Evolutionary conservation across 1,284 basidiomycete species (phyloP).

Genomic region (Ceratobasidium sp.): DNA sequence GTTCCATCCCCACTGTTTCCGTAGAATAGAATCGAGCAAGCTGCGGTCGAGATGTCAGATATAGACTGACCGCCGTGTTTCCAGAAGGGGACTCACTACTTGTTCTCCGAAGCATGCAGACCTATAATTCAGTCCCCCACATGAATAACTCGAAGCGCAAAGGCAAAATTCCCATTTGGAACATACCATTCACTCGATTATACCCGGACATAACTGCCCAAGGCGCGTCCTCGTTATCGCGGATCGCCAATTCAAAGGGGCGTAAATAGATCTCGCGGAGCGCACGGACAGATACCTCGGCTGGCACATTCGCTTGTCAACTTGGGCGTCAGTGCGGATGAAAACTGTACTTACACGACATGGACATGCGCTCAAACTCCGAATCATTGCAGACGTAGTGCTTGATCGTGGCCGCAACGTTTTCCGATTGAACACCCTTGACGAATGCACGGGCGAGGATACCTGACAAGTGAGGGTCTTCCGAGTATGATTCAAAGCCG

Average conservation of each 20-base stretch:
- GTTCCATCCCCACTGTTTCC: constrained; percentile 75
- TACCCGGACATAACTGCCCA: constrained; percentile 51
- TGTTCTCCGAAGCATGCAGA: constrained; percentile 32
- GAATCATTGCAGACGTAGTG: constrained; percentile 58
- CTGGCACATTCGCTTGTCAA: constrained; percentile 60
- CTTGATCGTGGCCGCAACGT: constrained; percentile 69
- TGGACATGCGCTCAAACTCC: constrained; percentile 51
- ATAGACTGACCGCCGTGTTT: constrained; percentile 47
- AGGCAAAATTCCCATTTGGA: constrained; percentile 56
- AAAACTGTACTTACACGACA: constrained; percentile 42
- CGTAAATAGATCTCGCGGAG: constrained; percentile 78
- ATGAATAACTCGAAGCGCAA: background rate
- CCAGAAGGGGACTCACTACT: constrained; percentile 14
- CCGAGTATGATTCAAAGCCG: constrained; percentile 51
- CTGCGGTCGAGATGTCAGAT: constrained; percentile 51
- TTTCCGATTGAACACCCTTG: constrained; percentile 72
- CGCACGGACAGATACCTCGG: constrained; percentile 71
- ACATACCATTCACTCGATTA: constrained; percentile 44
- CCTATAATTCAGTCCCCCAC: constrained; percentile 59
- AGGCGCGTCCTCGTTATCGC: constrained; percentile 44
- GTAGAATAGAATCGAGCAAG: constrained; percentile 69
- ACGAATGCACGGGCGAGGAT: constrained; percentile 72
- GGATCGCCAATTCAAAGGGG: constrained; percentile 62
- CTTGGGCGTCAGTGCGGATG: constrained; percentile 18
- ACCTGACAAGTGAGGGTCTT: constrained; percentile 59